Percentiles rank a stretch among this genome's conserved stretches.
These are phyloP conservation scores for Penicillium sp. DNA, from an alignment of 2,329 filamentous ascomycete species.

Conservation along the genomic window DNA sequence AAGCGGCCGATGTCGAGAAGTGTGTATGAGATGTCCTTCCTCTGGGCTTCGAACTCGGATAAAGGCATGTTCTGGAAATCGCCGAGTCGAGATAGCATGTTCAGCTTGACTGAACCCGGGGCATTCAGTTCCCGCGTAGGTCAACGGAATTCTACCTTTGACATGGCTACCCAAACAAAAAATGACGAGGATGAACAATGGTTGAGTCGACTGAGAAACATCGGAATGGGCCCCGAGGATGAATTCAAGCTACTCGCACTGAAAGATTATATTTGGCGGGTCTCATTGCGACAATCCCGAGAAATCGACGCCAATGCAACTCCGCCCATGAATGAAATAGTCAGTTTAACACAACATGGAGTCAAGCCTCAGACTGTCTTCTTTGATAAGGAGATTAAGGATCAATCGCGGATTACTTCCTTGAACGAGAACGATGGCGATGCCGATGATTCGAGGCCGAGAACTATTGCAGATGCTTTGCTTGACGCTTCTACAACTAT, in stretches of 20 bases:
- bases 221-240: constrained; percentile 78
- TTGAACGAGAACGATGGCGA: constrained; percentile 29
- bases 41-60: constrained; percentile 81
- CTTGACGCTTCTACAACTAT: constrained; percentile 89
- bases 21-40: constrained; percentile 79
- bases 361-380: constrained; percentile 86
- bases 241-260: constrained; percentile 85
- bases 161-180: constrained; percentile 64
- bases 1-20: constrained; percentile 76
- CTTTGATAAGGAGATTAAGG: constrained; percentile 73
- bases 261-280: constrained; percentile 86
- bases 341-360: constrained; percentile 71
- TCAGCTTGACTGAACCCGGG: constrained; percentile 64
- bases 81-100: constrained; percentile 66
- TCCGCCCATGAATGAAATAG: constrained; percentile 64
- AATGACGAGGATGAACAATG: constrained; percentile 95
- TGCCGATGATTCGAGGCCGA: constrained; percentile 50
- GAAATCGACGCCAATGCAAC: constrained; percentile 38
- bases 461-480: constrained; percentile 86
- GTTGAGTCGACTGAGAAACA: constrained; percentile 78
- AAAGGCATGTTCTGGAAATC: constrained; percentile 85
- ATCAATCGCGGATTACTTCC: constrained; percentile 41
- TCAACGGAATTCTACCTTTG: constrained; percentile 41
- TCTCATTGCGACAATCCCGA: constrained; percentile 69
- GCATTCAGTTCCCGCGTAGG: constrained; percentile 56